These are phyloP conservation scores for Claviceps pazoutovae DNA, from an alignment of 2,329 filamentous ascomycete species.

Conservation along the genomic window DNA sequence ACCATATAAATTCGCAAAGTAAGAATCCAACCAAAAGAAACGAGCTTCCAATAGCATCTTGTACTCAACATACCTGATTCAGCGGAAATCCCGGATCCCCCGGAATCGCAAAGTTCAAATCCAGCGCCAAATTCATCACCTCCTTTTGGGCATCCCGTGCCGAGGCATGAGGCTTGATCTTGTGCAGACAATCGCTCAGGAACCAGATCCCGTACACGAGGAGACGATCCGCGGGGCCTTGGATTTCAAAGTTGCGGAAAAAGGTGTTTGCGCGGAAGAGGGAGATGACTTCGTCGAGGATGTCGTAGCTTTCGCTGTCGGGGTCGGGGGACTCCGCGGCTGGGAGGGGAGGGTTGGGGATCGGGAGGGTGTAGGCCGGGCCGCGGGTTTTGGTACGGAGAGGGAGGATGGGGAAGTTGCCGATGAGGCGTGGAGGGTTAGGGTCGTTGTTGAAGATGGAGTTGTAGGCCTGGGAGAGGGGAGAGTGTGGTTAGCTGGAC, in stretches of 20 bases:
- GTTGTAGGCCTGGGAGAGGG: constrained; percentile 67
- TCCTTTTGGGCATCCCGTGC: constrained; percentile 52
- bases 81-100: constrained; percentile 86
- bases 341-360: constrained; percentile 41
- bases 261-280: constrained; percentile 97
- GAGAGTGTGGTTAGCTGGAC: constrained; percentile 4
- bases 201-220: constrained; percentile 95
- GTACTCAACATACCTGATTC: constrained; percentile 53
- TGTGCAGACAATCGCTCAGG: constrained; percentile 76
- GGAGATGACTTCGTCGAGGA: constrained; percentile 81
- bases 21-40: too few relatives aligned
- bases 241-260: constrained; percentile 99
- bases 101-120: constrained; percentile 84
- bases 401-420: constrained; percentile 89
- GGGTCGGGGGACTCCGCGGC: constrained; percentile 57
- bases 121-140: constrained; percentile 79
- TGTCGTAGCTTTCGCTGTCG: constrained; percentile 87
- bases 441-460: constrained; percentile 86
- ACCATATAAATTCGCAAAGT: too few relatives aligned
- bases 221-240: constrained; percentile 84
- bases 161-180: constrained; percentile 64
- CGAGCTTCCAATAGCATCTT: neutral
- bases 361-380: constrained; percentile 74
- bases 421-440: constrained; percentile 46
- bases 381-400: constrained; percentile 90